phyloP scores from a whole-genome alignment of 1,284 basidiomycete genomes.

The Apiotrichum gamsii region DNA sequence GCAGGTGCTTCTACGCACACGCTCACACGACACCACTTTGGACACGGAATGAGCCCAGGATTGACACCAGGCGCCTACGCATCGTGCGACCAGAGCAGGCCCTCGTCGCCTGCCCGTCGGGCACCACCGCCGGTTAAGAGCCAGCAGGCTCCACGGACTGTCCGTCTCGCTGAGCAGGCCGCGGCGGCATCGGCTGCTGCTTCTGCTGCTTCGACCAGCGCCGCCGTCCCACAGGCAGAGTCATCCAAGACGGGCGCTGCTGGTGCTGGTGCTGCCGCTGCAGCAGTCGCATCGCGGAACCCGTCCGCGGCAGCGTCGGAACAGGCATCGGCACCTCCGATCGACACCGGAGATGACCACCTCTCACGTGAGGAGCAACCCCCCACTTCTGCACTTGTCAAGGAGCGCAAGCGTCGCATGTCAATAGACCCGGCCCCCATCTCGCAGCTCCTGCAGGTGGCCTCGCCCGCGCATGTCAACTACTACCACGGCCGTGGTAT shows the following conservation, averaged over 20 bases:
- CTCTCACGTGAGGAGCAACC: neutral
- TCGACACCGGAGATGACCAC: neutral
- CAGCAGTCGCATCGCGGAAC: too few species aligned
- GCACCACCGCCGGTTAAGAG: conserved; percentile 16
- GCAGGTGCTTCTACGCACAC: conserved; percentile 35
- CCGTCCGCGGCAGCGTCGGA: neutral
- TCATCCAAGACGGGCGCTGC: neutral
- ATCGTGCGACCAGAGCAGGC: conserved; percentile 40
- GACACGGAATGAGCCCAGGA: conserved; percentile 39
- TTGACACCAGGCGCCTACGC: conserved; percentile 35
- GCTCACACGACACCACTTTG: conserved; percentile 44
- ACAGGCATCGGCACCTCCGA: neutral
- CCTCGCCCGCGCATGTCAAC: conserved; percentile 24
- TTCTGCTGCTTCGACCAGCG: neutral
- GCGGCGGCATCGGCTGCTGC: conserved; percentile 4
- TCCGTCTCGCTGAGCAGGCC: conserved; percentile 24
- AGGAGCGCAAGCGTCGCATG: conserved; percentile 33
- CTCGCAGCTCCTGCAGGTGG: conserved; percentile 32
- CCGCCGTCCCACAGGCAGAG: neutral
- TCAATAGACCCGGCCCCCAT: conserved; percentile 42
- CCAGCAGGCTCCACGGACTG: conserved; percentile 42
- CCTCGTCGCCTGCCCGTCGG: conserved; percentile 25
- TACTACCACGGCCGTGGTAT: conserved; percentile 14
- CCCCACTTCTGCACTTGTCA: neutral
- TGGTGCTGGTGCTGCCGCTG: too few species aligned